Conservation (phyloP, 176 grass and related monocot species). For the Musa beccarii region DNA sequence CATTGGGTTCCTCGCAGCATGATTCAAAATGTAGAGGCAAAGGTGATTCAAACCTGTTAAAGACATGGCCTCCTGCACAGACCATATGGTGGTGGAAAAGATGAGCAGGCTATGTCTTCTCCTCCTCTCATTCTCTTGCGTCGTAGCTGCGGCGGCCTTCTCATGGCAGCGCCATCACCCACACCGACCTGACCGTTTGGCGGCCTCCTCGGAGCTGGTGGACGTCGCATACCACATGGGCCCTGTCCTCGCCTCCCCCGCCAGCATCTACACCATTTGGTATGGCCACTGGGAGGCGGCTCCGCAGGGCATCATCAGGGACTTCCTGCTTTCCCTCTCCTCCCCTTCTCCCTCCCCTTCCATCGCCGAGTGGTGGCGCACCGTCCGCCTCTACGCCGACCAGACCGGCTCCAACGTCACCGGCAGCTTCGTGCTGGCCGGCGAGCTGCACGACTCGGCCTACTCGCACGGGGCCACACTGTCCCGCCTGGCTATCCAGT, state of each 20-base stretch:
- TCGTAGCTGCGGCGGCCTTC: background rate
- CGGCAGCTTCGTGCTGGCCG: constrained; percentile 35
- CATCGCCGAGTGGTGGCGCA: constrained; percentile 67
- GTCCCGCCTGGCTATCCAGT: constrained; percentile 56
- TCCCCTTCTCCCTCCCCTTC: constrained; percentile 18
- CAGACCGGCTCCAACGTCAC: constrained; percentile 65
- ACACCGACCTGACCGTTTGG: constrained; percentile 31
- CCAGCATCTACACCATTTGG: constrained; percentile 82
- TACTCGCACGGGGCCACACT: constrained; percentile 65
- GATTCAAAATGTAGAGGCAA: background rate
- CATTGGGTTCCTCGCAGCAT: background rate
- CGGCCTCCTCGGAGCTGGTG: constrained; percentile 43
- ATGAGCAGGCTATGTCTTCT: background rate
- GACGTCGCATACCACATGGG: constrained; percentile 89
- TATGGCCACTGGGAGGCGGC: constrained; percentile 62
- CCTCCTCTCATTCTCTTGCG: background rate
- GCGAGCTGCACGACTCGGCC: constrained; percentile 39
- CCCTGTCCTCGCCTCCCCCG: constrained; percentile 53
- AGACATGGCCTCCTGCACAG: background rate
- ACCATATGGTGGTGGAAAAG: background rate
- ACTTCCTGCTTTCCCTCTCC: constrained; percentile 79
- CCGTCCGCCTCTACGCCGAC: constrained; percentile 58
- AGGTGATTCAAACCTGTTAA: background rate
- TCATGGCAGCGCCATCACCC: constrained; percentile 12
- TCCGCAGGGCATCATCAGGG: constrained; percentile 49